These are phyloP conservation scores for Boletus subcaerulescens DNA, from an alignment of 768 basidiomycete genomes.

Conservation along the genomic window DNA sequence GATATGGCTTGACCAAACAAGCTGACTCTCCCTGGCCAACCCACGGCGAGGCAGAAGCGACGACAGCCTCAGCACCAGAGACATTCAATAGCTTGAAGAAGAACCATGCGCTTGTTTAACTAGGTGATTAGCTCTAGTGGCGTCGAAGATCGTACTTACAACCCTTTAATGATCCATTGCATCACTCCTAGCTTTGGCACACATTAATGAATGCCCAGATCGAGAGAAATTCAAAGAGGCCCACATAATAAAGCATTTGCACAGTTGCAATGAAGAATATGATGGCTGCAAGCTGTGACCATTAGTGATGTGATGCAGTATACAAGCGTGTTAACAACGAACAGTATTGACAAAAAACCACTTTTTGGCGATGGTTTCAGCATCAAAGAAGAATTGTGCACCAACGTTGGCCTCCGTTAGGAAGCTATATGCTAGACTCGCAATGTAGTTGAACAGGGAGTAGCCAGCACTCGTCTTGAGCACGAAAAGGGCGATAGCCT, in stretches of 20 bases:
- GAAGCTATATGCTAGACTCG: conserved; percentile 77
- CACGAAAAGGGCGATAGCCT: conserved; percentile 84
- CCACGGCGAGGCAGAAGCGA: conserved; percentile 91
- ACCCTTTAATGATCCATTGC: conserved; percentile 89
- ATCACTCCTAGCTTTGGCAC: conserved; percentile 65
- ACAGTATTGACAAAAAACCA: conserved; percentile 88
- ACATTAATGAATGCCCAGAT: background rate
- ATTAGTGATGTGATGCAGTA: conserved; percentile 15
- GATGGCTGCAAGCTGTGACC: conserved; percentile 60
- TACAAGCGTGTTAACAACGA: conserved; percentile 21
- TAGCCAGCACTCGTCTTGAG: conserved; percentile 83
- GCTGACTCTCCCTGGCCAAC: conserved; percentile 90
- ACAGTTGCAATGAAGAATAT: conserved; percentile 95
- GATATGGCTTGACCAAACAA: conserved; percentile 80
- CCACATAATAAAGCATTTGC: conserved; percentile 81
- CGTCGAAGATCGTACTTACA: conserved; percentile 43
- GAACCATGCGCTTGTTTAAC: conserved; percentile 68
- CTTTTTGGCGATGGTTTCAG: conserved; percentile 57
- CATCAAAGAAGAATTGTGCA: conserved; percentile 80
- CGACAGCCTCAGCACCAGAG: conserved; percentile 93
- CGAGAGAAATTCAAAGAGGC: background rate
- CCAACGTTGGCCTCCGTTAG: conserved; percentile 65
- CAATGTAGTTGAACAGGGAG: conserved; percentile 80
- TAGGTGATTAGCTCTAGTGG: background rate
- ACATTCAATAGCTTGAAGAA: conserved; percentile 91